These are phyloP conservation scores for Sporothrix luriei DNA, from an alignment of 2,329 filamentous ascomycete genomes.

Conservation along the genomic window DNA sequence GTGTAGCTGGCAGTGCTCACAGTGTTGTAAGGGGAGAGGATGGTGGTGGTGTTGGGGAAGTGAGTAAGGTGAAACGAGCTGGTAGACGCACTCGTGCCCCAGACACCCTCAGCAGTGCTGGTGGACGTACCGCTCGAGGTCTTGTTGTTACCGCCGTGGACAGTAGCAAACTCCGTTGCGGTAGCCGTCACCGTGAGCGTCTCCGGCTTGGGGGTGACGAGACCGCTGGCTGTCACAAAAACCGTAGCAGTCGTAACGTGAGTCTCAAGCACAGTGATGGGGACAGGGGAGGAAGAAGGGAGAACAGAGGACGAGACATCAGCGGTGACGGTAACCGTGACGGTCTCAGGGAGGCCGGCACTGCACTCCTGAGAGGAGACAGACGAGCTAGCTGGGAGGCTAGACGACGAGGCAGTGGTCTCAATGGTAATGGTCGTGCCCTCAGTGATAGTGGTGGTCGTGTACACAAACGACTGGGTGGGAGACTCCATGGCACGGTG, in stretches of 20 bases:
- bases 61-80: constrained; percentile 9
- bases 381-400: constrained; percentile 16
- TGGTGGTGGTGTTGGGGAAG: constrained; percentile 31
- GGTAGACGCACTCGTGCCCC: neutral
- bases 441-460: constrained; percentile 35
- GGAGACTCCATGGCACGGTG: constrained; percentile 20
- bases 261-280: constrained; percentile 25
- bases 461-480: constrained; percentile 41
- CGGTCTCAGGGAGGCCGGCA: constrained; percentile 4
- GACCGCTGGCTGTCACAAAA: constrained; percentile 30
- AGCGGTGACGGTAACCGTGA: constrained; percentile 22
- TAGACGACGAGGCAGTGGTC: constrained; percentile 27
- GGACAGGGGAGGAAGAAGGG: neutral
- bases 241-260: constrained; percentile 31
- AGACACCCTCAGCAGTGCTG: constrained; percentile 26
- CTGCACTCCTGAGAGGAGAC: neutral
- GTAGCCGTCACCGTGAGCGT: constrained; percentile 29
- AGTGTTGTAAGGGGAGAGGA: constrained; percentile 19
- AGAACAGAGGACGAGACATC: neutral
- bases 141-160: constrained; percentile 3
- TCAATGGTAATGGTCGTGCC: constrained; percentile 33
- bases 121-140: constrained; percentile 25
- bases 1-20: constrained; percentile 33
- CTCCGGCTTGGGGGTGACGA: constrained; percentile 17
- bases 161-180: constrained; percentile 23